Base-by-base conservation (phyloP, 2,329 filamentous ascomycete genomes). In the Fusarium newnesense region DNA sequence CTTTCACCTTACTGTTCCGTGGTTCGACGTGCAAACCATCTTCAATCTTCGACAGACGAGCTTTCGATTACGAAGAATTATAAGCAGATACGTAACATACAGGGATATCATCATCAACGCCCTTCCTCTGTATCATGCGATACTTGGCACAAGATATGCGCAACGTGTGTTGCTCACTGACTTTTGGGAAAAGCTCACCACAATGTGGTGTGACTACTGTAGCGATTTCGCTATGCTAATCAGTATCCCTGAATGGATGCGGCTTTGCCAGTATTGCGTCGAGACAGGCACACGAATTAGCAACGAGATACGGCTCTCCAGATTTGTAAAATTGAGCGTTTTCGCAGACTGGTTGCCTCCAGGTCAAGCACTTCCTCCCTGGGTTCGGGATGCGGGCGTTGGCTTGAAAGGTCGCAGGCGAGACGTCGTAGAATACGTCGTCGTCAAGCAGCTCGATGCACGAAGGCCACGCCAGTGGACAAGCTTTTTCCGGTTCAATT, bases 1-100 rank as follows among this genome's bases (percentile, higher is more conserved):
- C 8, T 1, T 47, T 3, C 18, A 9, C 0, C 44, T 9, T 32
- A 7, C 32, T 5, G 13, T 49, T 8, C 6, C 6, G n/a, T 16
- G 18, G 49, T 60, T 80, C 13, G 81, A 83, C 52, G 77, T 83
- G 30, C 24, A 64, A n/a, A 79, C 79, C 30, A 10, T 83, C 24
- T 80, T 82, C 57, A 68, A 64, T 1, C 74, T 83, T 24, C 75
- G 81, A 46, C 80, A 82, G 65, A 64, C 69, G 4, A 81, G 71
- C 70, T 37, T 74, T 42, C 43, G 66, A 53, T 70, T 67, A 19
- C 77, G 78, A 66, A 57, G 76, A 18, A 49, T 30, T 9, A 70
- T 80, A n/a, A 67, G 76, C 60, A n/a, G n/a, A n/a, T n/a, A n/a
- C n/a, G n/a, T n/a, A n/a, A n/a, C n/a, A n/a, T n/a, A n/a, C n/a